Percentiles rank a stretch among this genome's conserved stretches.
phyloP scores from a whole-genome alignment of 2,329 filamentous ascomycete species.

The Triangularia setosa region DNA sequence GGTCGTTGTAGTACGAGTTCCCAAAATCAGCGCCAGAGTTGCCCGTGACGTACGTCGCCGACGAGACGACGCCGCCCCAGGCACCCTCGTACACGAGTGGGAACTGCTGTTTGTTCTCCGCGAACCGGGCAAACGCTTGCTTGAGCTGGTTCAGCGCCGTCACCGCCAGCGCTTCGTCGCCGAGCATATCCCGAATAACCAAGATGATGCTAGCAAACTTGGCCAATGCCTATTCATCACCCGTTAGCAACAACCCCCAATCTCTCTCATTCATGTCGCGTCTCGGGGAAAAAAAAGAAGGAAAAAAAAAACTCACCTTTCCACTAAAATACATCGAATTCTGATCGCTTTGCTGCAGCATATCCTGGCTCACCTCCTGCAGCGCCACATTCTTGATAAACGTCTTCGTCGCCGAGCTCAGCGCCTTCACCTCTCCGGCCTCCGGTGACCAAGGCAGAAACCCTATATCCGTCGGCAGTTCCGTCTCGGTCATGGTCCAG shows the following conservation, averaged over 20 bases:
- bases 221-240: slow-evolving; percentile 53
- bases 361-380: slow-evolving; percentile 73
- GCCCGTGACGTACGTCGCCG: slow-evolving; percentile 65
- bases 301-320: slow-evolving; percentile 50
- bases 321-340: slow-evolving; percentile 93
- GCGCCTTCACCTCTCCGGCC: slow-evolving; percentile 40
- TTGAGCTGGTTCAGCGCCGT: slow-evolving; percentile 60
- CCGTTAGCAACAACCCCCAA: slow-evolving; percentile 11
- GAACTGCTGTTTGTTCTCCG: slow-evolving; percentile 62
- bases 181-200: slow-evolving; percentile 59
- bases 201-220: slow-evolving; percentile 72
- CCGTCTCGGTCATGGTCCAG: slow-evolving; percentile 74
- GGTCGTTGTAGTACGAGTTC: slow-evolving; percentile 79
- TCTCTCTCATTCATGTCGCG: no score
- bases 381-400: slow-evolving; percentile 59
- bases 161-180: slow-evolving; percentile 53
- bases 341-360: slow-evolving; percentile 66
- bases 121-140: slow-evolving; percentile 61
- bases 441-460: slow-evolving; percentile 74
- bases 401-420: slow-evolving; percentile 54
- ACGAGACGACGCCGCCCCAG: slow-evolving; percentile 80
- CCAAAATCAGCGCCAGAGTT: slow-evolving; percentile 78
- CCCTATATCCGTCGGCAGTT: slow-evolving; percentile 69
- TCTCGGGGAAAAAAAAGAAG: slow-evolving; percentile 18
- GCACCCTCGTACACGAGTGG: slow-evolving; percentile 64